These are phyloP conservation scores for Cordyceps pruinosa DNA, from an alignment of 2,329 filamentous ascomycete genomes.

Conservation along the genomic window DNA sequence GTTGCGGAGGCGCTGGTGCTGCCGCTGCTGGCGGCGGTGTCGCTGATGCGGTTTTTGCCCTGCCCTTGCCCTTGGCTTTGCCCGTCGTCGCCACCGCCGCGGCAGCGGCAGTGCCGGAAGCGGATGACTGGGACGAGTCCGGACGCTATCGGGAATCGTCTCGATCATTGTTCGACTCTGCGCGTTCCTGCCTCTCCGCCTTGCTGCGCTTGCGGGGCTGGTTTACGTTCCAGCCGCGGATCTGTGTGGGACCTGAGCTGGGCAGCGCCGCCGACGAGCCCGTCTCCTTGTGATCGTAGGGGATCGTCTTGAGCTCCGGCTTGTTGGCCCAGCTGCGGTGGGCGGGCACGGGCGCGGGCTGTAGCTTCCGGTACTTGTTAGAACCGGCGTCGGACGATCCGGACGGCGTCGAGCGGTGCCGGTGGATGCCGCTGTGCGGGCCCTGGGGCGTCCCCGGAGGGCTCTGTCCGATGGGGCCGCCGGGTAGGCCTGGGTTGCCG, in stretches of 20 bases:
- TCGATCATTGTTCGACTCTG: constrained; percentile 27
- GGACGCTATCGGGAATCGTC: constrained; percentile 33
- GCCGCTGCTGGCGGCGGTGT: not conserved
- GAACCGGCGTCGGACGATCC: constrained; percentile 31
- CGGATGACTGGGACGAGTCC: constrained; percentile 19
- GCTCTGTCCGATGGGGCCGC: constrained; percentile 27
- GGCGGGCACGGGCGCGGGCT: constrained; percentile 49
- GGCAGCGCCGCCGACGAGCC: constrained; percentile 48
- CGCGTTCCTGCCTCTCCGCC: constrained; percentile 26
- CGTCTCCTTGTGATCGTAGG: constrained; percentile 55
- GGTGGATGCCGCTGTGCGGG: constrained; percentile 24
- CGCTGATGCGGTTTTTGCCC: not conserved
- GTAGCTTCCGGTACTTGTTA: constrained; percentile 50
- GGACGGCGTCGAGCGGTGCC: constrained; percentile 32
- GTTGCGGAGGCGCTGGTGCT: not conserved
- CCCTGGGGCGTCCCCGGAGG: constrained; percentile 29
- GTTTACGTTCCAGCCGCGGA: constrained; percentile 50
- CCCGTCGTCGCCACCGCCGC: not conserved
- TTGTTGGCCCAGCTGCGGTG: constrained; percentile 41
- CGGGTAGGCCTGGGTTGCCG: constrained; percentile 24
- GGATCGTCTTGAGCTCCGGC: constrained; percentile 51
- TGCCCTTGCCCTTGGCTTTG: not conserved
- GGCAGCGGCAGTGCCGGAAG: not conserved
- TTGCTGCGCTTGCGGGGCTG: constrained; percentile 32
- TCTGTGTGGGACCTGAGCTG: constrained; percentile 47